phyloP scores from a whole-genome alignment of 352 stramenopile species.

The Plasmopara muralis region DNA sequence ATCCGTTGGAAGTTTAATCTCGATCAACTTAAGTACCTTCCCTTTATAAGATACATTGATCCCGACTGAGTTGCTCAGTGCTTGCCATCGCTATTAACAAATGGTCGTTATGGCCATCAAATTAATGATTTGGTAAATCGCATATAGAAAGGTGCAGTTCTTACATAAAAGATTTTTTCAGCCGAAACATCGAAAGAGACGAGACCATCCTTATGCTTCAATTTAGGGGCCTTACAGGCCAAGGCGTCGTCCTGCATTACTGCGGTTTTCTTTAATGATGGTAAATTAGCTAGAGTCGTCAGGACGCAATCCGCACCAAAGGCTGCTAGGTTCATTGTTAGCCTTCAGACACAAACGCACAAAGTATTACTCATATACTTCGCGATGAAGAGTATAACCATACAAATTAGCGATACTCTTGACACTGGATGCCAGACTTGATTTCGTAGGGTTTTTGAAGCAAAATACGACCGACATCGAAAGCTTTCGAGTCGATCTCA shows the following conservation, averaged over 20 bases:
- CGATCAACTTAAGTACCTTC: constrained; percentile 65
- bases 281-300: constrained; percentile 49
- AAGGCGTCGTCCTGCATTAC: constrained; percentile 44
- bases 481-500: constrained; percentile 77
- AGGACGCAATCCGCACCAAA: constrained; percentile 65
- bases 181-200: constrained; percentile 45
- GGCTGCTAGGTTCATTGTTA: constrained; percentile 40
- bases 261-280: constrained; percentile 37
- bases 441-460: constrained; percentile 44
- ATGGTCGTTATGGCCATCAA: neutral
- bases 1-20: constrained; percentile 37
- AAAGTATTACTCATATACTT: neutral
- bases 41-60: constrained; percentile 55
- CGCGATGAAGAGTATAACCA: neutral
- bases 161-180: constrained; percentile 50
- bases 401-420: constrained; percentile 24
- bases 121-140: neutral
- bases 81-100: constrained; percentile 54
- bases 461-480: constrained; percentile 77
- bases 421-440: constrained; percentile 42
- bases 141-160: constrained; percentile 2
- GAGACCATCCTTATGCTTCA: constrained; percentile 50
- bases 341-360: constrained; percentile 16
- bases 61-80: constrained; percentile 67
- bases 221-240: constrained; percentile 64